Conservation (phyloP, 257 asterid species). For the Capsicum baccatum region DNA sequence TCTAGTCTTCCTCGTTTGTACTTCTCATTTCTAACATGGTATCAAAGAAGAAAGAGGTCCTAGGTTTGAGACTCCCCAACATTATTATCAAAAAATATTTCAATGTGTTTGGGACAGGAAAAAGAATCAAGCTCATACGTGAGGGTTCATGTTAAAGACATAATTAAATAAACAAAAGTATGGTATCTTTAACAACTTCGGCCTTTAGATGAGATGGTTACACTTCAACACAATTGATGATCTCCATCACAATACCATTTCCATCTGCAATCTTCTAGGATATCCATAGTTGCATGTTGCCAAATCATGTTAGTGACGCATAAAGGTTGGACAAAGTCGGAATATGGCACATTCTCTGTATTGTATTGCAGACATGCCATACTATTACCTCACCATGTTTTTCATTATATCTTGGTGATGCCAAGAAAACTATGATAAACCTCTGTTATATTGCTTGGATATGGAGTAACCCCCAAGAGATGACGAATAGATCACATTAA, state of each 20-base stretch:
- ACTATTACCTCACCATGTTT: too few species aligned
- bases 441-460: not conserved
- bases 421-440: too few species aligned
- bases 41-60: not conserved
- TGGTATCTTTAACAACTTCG: not conserved
- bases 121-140: not conserved
- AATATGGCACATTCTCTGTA: not conserved
- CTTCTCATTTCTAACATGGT: not conserved
- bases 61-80: not conserved
- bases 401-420: too few species aligned
- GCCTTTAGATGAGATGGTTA: not conserved
- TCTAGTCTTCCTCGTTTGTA: not conserved
- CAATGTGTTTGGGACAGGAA: not conserved
- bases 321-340: not conserved
- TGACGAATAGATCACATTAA: not conserved
- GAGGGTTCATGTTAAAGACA: not conserved
- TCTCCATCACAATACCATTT: not conserved
- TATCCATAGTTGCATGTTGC: conserved; percentile 20
- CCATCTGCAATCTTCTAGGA: not conserved
- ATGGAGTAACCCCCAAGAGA: not conserved
- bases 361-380: not conserved
- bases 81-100: not conserved
- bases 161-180: not conserved
- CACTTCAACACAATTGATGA: not conserved
- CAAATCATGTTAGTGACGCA: not conserved